Evolutionary conservation across 257 asterid genomes (phyloP), one percentile per base, ranked within the genome.

Genomic region (Solanum appendiculatum): DNA sequence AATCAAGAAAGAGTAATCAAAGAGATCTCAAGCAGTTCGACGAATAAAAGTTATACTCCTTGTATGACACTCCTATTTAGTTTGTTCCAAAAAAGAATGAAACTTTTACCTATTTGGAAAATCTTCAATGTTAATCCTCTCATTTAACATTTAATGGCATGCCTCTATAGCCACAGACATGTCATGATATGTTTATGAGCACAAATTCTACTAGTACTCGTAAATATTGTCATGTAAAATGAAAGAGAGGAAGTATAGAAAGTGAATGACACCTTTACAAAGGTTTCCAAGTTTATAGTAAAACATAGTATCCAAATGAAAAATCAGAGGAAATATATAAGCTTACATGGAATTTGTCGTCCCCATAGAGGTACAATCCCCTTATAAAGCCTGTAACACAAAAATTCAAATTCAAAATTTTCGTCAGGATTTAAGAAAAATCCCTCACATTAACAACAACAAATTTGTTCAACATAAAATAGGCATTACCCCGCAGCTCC

Each of bases 341-440:
- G 82, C 93, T 91, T 90, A 94, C 97, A 94, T 89, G 97, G 97
- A 90, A 94, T 94, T 44, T 94, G 97, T 21, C 97, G 91, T 80
- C 97, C 97, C 97, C 97, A 94, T 15, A 94, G 97, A 40, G 97
- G 95, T 88, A 90, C 92, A 34, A 94, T 87, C 87, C 97, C 97
- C 88, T 91, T 94, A 86, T 92, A 94, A 33, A 94, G 91, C 92
- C 97, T 94, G 91, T 74, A 89, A 51, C 51, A 85, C 87, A 64
- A 82, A 23, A 16, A 20, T 20, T 31, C 13, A 21, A 70, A 42
- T 40, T 68, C 40, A 23, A 5, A 37, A 0, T 83, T 83, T 56
- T n/a, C 29, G 1, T 23, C 58, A 78, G 46, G 13, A 20, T 16
- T 40, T 5, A 31, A 29, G 6, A 46, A 48, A 15, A 69, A 5